These are phyloP conservation scores for Hypocrella siamensis DNA, from an alignment of 2,329 filamentous ascomycete genomes.

Conservation along the genomic window DNA sequence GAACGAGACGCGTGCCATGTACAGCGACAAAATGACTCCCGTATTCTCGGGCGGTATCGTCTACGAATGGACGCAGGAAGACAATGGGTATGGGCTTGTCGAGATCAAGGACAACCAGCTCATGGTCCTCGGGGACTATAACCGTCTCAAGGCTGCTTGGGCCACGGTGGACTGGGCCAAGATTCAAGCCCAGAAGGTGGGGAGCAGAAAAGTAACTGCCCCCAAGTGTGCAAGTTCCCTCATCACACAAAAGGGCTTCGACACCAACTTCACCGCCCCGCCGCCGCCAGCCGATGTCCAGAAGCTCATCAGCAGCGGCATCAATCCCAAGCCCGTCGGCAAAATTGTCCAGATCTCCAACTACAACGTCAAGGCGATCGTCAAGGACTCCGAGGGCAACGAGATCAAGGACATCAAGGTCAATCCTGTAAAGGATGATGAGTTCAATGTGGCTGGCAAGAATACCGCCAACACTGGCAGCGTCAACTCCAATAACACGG, in stretches of 20 bases:
- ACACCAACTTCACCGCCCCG: conserved; percentile 66
- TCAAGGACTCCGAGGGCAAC: conserved; percentile 24
- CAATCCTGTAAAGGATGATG: conserved; percentile 25
- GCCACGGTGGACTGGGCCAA: conserved; percentile 54
- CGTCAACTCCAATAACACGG: conserved; percentile 6
- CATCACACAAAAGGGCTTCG: conserved; percentile 54
- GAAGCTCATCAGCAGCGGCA: conserved; percentile 61
- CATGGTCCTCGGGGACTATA: conserved; percentile 47
- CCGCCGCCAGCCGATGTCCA: conserved; percentile 49
- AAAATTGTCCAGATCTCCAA: conserved; percentile 54
- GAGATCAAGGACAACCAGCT: conserved; percentile 41
- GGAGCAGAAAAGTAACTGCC: conserved; percentile 30
- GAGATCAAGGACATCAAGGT: conserved; percentile 30
- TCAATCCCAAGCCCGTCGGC: conserved; percentile 46
- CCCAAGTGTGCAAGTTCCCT: conserved; percentile 51
- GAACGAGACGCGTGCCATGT: conserved; percentile 60
- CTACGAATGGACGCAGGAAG: conserved; percentile 66
- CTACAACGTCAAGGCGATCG: conserved; percentile 36
- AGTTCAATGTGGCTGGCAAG: conserved; percentile 29
- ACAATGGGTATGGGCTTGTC: conserved; percentile 50
- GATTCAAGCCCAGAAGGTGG: conserved; percentile 47
- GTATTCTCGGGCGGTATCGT: conserved; percentile 63
- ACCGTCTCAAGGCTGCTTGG: conserved; percentile 62
- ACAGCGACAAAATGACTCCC: conserved; percentile 51
- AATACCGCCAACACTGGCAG: conserved; percentile 21